Percentiles rank a stretch among this genome's conserved stretches.
Conservation (phyloP, 768 basidiomycete genomes). For the Boletus rufocinnamomeus region DNA sequence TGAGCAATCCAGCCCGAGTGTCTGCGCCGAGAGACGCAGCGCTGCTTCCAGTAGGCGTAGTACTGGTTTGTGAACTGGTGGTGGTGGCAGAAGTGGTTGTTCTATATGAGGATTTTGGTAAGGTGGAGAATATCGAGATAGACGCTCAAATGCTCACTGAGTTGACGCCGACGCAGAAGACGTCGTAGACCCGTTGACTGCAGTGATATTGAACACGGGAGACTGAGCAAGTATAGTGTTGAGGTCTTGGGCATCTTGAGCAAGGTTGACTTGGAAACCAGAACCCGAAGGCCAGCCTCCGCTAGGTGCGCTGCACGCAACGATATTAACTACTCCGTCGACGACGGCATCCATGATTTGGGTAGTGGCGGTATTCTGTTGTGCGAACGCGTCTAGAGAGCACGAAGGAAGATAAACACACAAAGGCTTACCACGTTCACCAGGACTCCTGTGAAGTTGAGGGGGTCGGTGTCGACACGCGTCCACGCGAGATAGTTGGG, state of each 20-base stretch:
- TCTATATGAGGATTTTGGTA: constrained; percentile 11
- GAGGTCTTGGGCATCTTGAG: constrained; percentile 47
- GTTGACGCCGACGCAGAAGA: constrained; percentile 9
- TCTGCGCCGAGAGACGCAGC: constrained; percentile 35
- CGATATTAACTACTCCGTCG: constrained; percentile 44
- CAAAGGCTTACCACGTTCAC: constrained; percentile 53
- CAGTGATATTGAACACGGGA: constrained; percentile 52
- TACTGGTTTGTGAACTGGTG: constrained; percentile 28
- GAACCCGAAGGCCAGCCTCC: constrained; percentile 65
- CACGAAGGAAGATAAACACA: neutral
- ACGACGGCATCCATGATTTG: constrained; percentile 60
- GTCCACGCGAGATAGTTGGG: constrained; percentile 60
- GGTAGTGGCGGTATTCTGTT: constrained; percentile 38
- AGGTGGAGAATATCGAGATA: neutral
- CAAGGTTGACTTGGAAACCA: constrained; percentile 74
- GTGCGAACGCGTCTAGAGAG: constrained; percentile 5
- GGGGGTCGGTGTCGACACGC: constrained; percentile 63
- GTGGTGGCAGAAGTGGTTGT: constrained; percentile 18
- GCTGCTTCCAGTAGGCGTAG: constrained; percentile 31
- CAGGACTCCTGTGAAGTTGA: constrained; percentile 70
- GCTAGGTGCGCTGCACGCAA: constrained; percentile 53
- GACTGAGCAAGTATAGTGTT: constrained; percentile 73
- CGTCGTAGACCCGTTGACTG: constrained; percentile 16
- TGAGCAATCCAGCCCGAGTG: constrained; percentile 35
- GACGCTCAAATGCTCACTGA: constrained; percentile 17